A percentile compares a stretch with the other conserved stretches of the same genome.
These are phyloP conservation scores for Clavispora fructus DNA, from an alignment of 805 yeast species.

Conservation along the genomic window DNA sequence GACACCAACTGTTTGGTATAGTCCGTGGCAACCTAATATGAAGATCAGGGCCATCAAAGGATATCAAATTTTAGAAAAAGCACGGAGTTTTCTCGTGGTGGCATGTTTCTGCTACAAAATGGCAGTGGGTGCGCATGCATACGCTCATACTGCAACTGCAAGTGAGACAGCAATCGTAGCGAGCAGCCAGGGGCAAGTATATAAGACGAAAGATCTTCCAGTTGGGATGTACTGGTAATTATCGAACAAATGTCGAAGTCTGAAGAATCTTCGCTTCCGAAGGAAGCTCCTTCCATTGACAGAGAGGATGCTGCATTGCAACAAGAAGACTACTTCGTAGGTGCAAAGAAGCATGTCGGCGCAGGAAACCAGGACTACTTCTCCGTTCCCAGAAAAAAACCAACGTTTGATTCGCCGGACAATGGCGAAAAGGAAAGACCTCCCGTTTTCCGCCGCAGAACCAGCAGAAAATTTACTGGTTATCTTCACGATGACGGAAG, in stretches of 20 bases:
- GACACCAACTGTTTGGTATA: too few species aligned
- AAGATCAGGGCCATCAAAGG: too few species aligned
- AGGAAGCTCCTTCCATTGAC: background rate
- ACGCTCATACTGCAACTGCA: background rate
- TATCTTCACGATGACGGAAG: constrained; percentile 20
- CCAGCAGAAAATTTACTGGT: constrained; percentile 8
- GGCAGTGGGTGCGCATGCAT: too few species aligned
- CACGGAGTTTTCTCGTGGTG: too few species aligned
- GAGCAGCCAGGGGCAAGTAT: background rate
- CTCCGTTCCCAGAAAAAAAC: background rate
- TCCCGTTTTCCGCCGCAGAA: background rate
- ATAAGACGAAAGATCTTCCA: background rate
- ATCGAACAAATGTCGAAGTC: background rate
- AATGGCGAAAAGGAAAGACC: background rate
- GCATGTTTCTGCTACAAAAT: too few species aligned
- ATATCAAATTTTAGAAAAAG: too few species aligned
- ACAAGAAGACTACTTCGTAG: background rate
- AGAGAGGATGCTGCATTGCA: background rate
- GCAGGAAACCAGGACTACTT: background rate
- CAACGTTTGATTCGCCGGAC: background rate
- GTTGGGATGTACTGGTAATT: too few species aligned
- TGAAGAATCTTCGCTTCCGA: background rate
- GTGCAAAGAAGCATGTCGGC: background rate
- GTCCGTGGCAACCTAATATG: too few species aligned
- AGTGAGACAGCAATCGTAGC: background rate